Evolutionary conservation across 306 rosid species (phyloP).

Genomic region (Ziziphus jujuba): DNA sequence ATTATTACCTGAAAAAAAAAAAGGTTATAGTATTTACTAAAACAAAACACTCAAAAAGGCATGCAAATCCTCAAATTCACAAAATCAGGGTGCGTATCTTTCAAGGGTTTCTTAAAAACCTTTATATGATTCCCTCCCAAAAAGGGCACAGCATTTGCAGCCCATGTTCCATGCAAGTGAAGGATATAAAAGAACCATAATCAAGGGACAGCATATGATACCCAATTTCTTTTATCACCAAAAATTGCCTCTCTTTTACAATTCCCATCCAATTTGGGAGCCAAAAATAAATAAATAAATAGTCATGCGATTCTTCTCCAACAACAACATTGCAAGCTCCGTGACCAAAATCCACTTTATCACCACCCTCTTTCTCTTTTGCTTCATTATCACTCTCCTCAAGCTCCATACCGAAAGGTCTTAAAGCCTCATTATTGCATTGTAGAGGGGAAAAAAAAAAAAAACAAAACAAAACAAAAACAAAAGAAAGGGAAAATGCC

Average conservation of each 20-base stretch:
- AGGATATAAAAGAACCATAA: not conserved
- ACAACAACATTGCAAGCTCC: slow-evolving; percentile 31
- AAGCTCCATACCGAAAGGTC: slow-evolving; percentile 36
- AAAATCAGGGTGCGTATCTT: slow-evolving; percentile 21
- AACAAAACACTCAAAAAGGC: not conserved
- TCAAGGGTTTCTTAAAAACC: slow-evolving; percentile 3
- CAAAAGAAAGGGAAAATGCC: not conserved
- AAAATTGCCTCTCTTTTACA: not conserved
- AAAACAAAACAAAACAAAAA: not conserved
- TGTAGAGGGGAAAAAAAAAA: slow-evolving; percentile 9
- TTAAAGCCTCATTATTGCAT: slow-evolving; percentile 27
- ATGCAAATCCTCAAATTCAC: no score
- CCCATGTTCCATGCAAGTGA: not conserved
- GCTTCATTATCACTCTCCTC: no score
- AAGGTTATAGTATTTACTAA: no score
- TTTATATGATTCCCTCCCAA: not conserved
- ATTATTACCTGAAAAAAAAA: no score
- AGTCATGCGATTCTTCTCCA: slow-evolving; percentile 43
- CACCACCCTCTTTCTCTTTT: no score
- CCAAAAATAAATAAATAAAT: slow-evolving; percentile 9
- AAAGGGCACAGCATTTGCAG: slow-evolving; percentile 1
- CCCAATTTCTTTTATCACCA: not conserved
- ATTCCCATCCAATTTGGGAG: not conserved
- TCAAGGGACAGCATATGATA: slow-evolving; percentile 20
- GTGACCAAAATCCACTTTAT: slow-evolving; percentile 44